Evolutionary conservation across 495 filamentous ascomycete genomes (phyloP).

Genomic region (Parathielavia appendiculata): DNA sequence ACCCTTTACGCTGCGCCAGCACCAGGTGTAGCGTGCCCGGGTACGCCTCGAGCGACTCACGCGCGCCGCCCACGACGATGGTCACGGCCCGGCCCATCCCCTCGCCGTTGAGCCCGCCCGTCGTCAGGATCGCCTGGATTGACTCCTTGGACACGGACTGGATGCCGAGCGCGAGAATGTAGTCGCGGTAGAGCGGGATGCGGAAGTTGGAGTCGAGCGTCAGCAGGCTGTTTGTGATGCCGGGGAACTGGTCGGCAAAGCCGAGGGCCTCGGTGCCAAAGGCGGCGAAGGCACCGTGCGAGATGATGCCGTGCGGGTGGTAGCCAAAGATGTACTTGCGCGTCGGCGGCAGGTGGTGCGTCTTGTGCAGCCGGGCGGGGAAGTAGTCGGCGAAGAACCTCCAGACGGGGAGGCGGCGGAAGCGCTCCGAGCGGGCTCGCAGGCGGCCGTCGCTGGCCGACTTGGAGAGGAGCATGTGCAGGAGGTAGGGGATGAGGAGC

Average conservation of each 20-base stretch:
- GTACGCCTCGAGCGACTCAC: constrained; percentile 81
- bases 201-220: constrained; percentile 93
- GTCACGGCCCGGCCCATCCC: constrained; percentile 97
- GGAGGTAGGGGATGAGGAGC: constrained; percentile 79
- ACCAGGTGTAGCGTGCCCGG: constrained; percentile 71
- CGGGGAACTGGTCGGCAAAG: constrained; percentile 84
- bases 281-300: constrained; percentile 86
- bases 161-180: constrained; percentile 77
- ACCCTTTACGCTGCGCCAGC: constrained; percentile 78
- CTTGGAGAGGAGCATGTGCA: constrained; percentile 76
- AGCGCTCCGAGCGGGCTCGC: constrained; percentile 62
- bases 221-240: constrained; percentile 88
- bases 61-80: constrained; percentile 88
- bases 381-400: constrained; percentile 89
- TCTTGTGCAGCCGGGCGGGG: constrained; percentile 80
- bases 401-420: constrained; percentile 76
- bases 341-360: constrained; percentile 67
- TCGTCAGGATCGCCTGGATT: constrained; percentile 77
- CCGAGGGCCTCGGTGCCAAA: constrained; percentile 89
- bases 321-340: constrained; percentile 98
- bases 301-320: constrained; percentile 96
- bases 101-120: constrained; percentile 68
- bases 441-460: constrained; percentile 68
- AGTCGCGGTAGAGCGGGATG: constrained; percentile 90
- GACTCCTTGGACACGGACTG: constrained; percentile 85